These are phyloP conservation scores for Globisporangium perplexum DNA, from an alignment of 352 stramenopile species.

Conservation along the genomic window DNA sequence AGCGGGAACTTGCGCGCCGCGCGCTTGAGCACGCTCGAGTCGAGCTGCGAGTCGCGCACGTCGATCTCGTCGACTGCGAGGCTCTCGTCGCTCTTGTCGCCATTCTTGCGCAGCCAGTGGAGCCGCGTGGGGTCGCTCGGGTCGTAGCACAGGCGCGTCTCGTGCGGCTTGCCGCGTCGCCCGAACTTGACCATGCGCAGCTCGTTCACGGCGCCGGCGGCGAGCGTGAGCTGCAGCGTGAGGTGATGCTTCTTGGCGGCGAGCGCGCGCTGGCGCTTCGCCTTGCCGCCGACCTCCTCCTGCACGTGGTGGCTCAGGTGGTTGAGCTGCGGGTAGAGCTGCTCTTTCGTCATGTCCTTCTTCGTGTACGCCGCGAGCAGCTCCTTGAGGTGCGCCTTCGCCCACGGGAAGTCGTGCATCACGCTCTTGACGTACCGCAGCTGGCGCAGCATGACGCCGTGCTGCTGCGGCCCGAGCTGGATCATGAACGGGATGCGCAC, in stretches of 20 bases:
- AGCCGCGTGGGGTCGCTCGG: conserved; percentile 55
- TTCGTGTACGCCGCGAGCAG: conserved; percentile 65
- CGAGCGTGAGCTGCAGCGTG: conserved; percentile 53
- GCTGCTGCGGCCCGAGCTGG: conserved; percentile 61
- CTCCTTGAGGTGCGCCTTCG: conserved; percentile 60
- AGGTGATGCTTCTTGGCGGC: conserved; percentile 54
- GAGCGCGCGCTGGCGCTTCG: conserved; percentile 41
- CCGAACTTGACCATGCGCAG: conserved; percentile 65
- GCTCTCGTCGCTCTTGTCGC: conserved; percentile 59
- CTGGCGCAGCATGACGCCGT: conserved; percentile 75
- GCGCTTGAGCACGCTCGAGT: conserved; percentile 41
- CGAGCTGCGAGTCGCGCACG: conserved; percentile 26
- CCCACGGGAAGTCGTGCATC: conserved; percentile 83
- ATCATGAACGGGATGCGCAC: conserved; percentile 47
- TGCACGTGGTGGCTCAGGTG: conserved; percentile 66
- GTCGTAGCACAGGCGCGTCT: conserved; percentile 69
- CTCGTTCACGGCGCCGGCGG: conserved; percentile 61
- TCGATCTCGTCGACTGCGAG: conserved; percentile 47
- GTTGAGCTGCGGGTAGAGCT: conserved; percentile 74
- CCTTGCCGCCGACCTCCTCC: conserved; percentile 33
- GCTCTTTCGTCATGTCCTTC: conserved; percentile 68
- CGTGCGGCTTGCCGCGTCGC: conserved; percentile 58
- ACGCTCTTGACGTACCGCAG: conserved; percentile 78
- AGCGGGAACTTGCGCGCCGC: conserved; percentile 30
- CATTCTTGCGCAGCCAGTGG: conserved; percentile 74